Percentiles rank a stretch among this genome's conserved stretches.
These are phyloP conservation scores for Prunus campanulata DNA, from an alignment of 306 rosid genomes.

Conservation along the genomic window DNA sequence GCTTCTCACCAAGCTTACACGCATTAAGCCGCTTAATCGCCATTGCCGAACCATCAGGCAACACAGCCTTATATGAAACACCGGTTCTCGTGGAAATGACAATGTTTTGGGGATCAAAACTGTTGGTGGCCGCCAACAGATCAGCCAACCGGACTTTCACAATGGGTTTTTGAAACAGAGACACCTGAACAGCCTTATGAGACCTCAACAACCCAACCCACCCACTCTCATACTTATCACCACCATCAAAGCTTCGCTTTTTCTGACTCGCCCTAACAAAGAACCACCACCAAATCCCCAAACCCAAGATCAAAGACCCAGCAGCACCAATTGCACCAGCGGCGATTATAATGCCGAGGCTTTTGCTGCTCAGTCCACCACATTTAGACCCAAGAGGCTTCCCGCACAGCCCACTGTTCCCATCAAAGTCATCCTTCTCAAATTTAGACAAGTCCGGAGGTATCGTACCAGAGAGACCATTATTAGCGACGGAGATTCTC, in stretches of 20 bases:
- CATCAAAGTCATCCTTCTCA: slow-evolving; percentile 33
- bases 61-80: slow-evolving; percentile 49
- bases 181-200: slow-evolving; percentile 45
- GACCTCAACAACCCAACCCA: slow-evolving; percentile 48
- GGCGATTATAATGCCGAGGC: slow-evolving; percentile 46
- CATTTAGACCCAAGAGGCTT: slow-evolving; percentile 46
- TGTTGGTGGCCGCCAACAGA: slow-evolving; percentile 40
- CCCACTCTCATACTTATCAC: slow-evolving; percentile 21
- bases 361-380: slow-evolving; percentile 42
- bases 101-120: slow-evolving; percentile 38
- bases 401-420: slow-evolving; percentile 49
- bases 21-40: slow-evolving; percentile 42
- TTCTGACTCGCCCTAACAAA: slow-evolving; percentile 26
- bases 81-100: slow-evolving; percentile 50
- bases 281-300: slow-evolving; percentile 59
- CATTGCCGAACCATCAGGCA: slow-evolving; percentile 58
- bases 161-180: slow-evolving; percentile 56
- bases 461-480: slow-evolving; percentile 41
- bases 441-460: slow-evolving; percentile 39
- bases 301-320: slow-evolving; percentile 43
- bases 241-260: slow-evolving; percentile 26
- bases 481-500: slow-evolving; percentile 42
- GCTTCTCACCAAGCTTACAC: slow-evolving; percentile 53
- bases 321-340: slow-evolving; percentile 51
- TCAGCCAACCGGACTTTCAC: slow-evolving; percentile 49